Conservation (phyloP, 2,329 filamentous ascomycete species). For the Tolypocladium pustulatum region DNA sequence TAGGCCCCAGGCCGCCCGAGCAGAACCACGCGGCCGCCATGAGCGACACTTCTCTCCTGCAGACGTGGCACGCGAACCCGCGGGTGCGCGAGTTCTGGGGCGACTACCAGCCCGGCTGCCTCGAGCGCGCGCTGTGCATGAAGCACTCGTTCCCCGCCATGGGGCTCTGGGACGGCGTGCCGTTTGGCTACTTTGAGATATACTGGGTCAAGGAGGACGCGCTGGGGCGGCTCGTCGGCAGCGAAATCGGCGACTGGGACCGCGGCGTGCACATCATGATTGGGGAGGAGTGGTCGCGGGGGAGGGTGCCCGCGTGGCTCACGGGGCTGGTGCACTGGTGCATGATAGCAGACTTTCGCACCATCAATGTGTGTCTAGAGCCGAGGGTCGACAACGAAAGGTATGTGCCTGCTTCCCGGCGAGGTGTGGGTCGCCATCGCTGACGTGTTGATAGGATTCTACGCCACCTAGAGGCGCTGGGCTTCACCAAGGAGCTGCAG, state of each 20-base stretch:
- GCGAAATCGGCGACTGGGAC: conserved; percentile 67
- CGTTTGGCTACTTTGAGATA: conserved; percentile 94
- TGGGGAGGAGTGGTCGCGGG: conserved; percentile 85
- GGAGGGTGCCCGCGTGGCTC: conserved; percentile 73
- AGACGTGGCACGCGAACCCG: conserved; percentile 81
- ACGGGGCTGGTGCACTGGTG: conserved; percentile 81
- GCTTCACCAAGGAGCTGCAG: conserved; percentile 81
- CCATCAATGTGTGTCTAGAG: conserved; percentile 75
- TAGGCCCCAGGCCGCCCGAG: conserved; percentile 27
- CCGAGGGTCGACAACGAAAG: conserved; percentile 84
- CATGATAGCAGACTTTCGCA: conserved; percentile 66
- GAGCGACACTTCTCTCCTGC: conserved; percentile 51
- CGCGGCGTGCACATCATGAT: conserved; percentile 81
- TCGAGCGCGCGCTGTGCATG: conserved; percentile 53
- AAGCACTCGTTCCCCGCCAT: conserved; percentile 82
- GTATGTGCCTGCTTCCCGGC: conserved; percentile 31
- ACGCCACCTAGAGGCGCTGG: conserved; percentile 58
- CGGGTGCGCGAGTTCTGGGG: conserved; percentile 85
- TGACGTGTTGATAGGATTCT: conserved; percentile 12
- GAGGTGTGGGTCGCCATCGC: not conserved
- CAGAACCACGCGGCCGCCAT: conserved; percentile 30
- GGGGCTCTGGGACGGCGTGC: conserved; percentile 86
- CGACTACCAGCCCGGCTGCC: conserved; percentile 51
- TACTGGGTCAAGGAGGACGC: conserved; percentile 96
- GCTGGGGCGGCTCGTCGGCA: conserved; percentile 58